Base-by-base conservation (phyloP, 2,329 filamentous ascomycete genomes). In the Phoma sp. region DNA sequence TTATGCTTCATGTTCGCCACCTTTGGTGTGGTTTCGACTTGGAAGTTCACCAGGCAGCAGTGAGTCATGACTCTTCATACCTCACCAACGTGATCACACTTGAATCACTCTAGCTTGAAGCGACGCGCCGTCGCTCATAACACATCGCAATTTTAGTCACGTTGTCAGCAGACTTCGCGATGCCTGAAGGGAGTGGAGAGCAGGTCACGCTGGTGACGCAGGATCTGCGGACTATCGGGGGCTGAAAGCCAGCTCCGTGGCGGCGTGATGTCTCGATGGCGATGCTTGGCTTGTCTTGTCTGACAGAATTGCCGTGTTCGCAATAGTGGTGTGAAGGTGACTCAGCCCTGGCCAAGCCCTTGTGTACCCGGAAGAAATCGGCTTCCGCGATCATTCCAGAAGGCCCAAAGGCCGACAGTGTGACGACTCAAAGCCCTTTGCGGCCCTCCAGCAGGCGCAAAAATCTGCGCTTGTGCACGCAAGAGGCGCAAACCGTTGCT, bases 151-250 rank as follows among this genome's bases (percentile, higher is more conserved):
- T 38, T 42, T 47, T 24, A 37, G 44, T 66, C 69, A 65, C 69
- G 67, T 44, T 66, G 57, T 68, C 67, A 69, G 64, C 65, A 66
- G 67, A 66, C 61, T 63, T 55, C 52, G 55, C 48, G 50, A 44
- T 47, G 29, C 43, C 46, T 46, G 47, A 18, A 18, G 18, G 18
- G 57, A 46, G 48, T 58, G 54, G 55, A 56, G 50, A 42, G 46
- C 47, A 55, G n/a, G 59, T 64, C 59, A 70, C 59, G 63, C 38
- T 60, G 62, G 57, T 25, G 43, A 53, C 37, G 59, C 59, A 57
- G 37, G 54, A 60, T 58, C 58, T 61, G 45, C 48, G 49, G 14
- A 14, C 18, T 38, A 53, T 38, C 44, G 48, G 55, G 51, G 45
- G 55, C 50, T 47, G 45, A 40, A 44, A 35, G 43, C 38, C 56